Evolutionary conservation across 352 stramenopile species (phyloP).

Genomic region (Phytophthora kernoviae): DNA sequence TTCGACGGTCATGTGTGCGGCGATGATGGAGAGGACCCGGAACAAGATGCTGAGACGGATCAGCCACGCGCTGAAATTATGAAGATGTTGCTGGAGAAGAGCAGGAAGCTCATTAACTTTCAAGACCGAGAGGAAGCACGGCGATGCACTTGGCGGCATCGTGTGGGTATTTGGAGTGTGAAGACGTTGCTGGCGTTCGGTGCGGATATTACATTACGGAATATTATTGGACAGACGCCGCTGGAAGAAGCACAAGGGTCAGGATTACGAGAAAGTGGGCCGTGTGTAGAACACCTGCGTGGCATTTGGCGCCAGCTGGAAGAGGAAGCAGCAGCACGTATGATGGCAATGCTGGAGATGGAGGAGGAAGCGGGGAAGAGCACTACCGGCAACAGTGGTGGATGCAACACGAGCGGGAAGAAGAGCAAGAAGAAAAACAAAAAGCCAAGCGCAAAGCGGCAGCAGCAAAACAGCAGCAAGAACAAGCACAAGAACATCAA

Average conservation of each 20-base stretch:
- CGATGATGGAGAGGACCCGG: conserved; percentile 82
- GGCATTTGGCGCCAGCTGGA: conserved; percentile 76
- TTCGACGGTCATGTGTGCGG: conserved; percentile 72
- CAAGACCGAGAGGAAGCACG: conserved; percentile 82
- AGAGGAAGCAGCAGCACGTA: conserved; percentile 75
- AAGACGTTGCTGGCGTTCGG: conserved; percentile 65
- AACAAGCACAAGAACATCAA: conserved; percentile 24
- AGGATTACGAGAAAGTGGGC: conserved; percentile 55
- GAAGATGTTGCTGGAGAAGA: conserved; percentile 60
- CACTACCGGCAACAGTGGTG: conserved; percentile 3
- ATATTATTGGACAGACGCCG: conserved; percentile 79
- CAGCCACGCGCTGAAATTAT: conserved; percentile 64
- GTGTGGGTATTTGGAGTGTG: conserved; percentile 76
- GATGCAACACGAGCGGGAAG: too few relatives aligned
- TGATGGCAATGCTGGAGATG: conserved; percentile 88
- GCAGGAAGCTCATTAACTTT: conserved; percentile 74
- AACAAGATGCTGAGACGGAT: conserved; percentile 53
- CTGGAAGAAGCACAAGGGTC: conserved; percentile 80
- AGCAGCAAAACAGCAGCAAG: conserved; percentile 33
- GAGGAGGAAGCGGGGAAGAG: conserved; percentile 53
- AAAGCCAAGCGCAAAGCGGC: conserved; percentile 66
- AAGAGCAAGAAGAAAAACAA: conserved; percentile 80
- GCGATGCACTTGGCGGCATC: conserved; percentile 83
- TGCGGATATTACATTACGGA: conserved; percentile 78
- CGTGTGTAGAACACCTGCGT: conserved; percentile 65